phyloP scores from a whole-genome alignment of 352 stramenopile species.

The Globisporangium perplexum region DNA sequence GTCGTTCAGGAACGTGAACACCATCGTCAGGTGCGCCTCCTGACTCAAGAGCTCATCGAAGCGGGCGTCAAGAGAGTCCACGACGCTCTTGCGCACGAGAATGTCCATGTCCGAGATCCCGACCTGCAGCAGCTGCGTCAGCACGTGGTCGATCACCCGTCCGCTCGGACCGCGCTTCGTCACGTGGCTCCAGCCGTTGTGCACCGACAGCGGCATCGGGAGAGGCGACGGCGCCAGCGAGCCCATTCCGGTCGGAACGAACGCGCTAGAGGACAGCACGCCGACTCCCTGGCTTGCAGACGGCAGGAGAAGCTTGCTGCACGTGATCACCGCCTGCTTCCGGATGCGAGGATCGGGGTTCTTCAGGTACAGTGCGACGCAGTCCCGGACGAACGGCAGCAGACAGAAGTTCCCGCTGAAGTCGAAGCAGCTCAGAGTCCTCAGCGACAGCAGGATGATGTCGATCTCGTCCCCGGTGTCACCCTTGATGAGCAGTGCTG shows the following conservation, averaged over 20 bases:
- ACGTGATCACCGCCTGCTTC: slow-evolving; percentile 86
- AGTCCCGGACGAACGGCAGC: slow-evolving; percentile 94
- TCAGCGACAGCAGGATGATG: slow-evolving; percentile 87
- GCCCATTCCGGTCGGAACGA: neutral
- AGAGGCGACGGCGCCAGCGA: slow-evolving; percentile 4
- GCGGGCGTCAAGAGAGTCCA: slow-evolving; percentile 87
- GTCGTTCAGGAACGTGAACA: slow-evolving; percentile 97
- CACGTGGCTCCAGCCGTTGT: slow-evolving; percentile 45
- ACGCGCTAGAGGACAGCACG: slow-evolving; percentile 13
- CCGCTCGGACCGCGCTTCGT: slow-evolving; percentile 81
- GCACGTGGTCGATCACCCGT: slow-evolving; percentile 91
- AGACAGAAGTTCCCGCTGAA: slow-evolving; percentile 92
- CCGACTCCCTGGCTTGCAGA: slow-evolving; percentile 21
- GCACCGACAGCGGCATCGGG: slow-evolving; percentile 2
- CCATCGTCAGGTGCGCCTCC: slow-evolving; percentile 85
- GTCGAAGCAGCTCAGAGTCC: slow-evolving; percentile 92
- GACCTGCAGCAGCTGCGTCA: slow-evolving; percentile 90
- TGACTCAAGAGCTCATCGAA: slow-evolving; percentile 95
- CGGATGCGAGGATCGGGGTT: slow-evolving; percentile 88
- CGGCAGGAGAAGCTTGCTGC: slow-evolving; percentile 67
- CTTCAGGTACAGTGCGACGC: slow-evolving; percentile 90
- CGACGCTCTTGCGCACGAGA: slow-evolving; percentile 90
- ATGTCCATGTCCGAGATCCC: slow-evolving; percentile 91
- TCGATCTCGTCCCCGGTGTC: slow-evolving; percentile 75
- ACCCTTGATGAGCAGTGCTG: slow-evolving; percentile 53